phyloP scores from a whole-genome alignment of 139 green algal species.

The Edaphochlamys debaryana region DNA sequence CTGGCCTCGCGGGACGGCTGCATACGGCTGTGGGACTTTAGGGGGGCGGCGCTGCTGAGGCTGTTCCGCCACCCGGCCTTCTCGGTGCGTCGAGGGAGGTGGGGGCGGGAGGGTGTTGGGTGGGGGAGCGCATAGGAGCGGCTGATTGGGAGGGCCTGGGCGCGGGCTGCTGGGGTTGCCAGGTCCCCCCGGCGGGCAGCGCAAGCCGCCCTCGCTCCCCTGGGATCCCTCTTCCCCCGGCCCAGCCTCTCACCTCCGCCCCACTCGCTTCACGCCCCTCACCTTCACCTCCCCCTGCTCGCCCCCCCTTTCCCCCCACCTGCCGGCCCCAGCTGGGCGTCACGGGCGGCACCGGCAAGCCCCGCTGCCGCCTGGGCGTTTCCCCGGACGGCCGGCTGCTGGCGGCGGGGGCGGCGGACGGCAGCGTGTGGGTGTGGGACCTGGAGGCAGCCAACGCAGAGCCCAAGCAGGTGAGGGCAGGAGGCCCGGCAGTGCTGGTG shows the following conservation, averaged over 20 bases:
- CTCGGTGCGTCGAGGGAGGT: not conserved
- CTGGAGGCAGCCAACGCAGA: not conserved
- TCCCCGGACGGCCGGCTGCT: constrained; percentile 42
- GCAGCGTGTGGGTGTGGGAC: constrained; percentile 44
- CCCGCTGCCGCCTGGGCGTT: constrained; percentile 46
- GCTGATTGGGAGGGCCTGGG: not conserved
- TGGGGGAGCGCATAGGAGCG: not conserved
- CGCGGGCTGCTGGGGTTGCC: too few relatives aligned
- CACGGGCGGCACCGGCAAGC: constrained; percentile 43
- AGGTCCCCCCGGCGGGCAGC: not conserved
- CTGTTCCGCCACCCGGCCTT: constrained; percentile 37
- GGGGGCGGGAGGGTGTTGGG: not conserved
- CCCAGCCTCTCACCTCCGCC: too few relatives aligned
- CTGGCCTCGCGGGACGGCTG: constrained; percentile 53
- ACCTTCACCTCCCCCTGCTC: not conserved
- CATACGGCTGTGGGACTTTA: constrained; percentile 62
- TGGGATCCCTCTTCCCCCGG: too few relatives aligned
- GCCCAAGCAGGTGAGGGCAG: constrained; percentile 7
- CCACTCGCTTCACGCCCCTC: not conserved
- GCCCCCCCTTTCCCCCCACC: not conserved
- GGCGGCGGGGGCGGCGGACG: constrained; percentile 48
- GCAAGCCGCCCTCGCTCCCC: not conserved
- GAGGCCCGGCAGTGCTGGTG: too few relatives aligned
- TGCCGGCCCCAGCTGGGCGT: constrained; percentile 28
- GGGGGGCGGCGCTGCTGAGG: not conserved